phyloP scores from a whole-genome alignment of 768 basidiomycete species.

The Amyloporia xantha region DNA sequence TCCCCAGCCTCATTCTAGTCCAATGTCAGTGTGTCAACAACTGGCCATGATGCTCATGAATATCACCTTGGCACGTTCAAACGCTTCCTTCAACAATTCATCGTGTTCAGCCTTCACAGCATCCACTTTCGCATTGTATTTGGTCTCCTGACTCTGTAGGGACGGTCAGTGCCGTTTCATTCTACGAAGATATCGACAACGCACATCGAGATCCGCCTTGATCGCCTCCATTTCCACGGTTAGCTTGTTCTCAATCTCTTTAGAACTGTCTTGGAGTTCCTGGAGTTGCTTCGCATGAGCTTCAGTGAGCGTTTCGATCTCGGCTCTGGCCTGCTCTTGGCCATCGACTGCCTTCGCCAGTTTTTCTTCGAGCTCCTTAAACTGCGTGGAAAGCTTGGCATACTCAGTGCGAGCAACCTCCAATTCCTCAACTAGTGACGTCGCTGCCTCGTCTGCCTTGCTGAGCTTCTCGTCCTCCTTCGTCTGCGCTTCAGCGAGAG shows the following conservation, averaged over 20 bases:
- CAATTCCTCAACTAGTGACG: constrained; percentile 41
- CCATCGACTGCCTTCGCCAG: constrained; percentile 38
- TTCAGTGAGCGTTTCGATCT: constrained; percentile 39
- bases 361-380: constrained; percentile 41
- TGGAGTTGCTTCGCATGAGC: constrained; percentile 42
- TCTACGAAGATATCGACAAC: constrained; percentile 11
- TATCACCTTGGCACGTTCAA: constrained; percentile 70
- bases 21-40: constrained; percentile 9
- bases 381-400: constrained; percentile 34
- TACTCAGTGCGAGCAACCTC: constrained; percentile 28
- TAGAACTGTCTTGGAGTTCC: constrained; percentile 45
- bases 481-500: constrained; percentile 38
- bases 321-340: constrained; percentile 43
- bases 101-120: constrained; percentile 60
- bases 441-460: constrained; percentile 34
- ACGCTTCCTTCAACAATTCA: constrained; percentile 56
- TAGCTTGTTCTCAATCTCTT: constrained; percentile 44
- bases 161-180: constrained; percentile 3
- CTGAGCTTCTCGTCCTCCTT: constrained; percentile 41
- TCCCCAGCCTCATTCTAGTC: constrained; percentile 63
- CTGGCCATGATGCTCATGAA: constrained; percentile 1
- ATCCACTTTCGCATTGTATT: constrained; percentile 62
- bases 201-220: constrained; percentile 58
- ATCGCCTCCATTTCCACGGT: constrained; percentile 51
- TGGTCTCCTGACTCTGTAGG: constrained; percentile 57